A percentile compares a stretch with the other conserved stretches of the same genome.
Evolutionary conservation across 495 filamentous ascomycete species (phyloP).

Genomic region (Chaetomium tenue): DNA sequence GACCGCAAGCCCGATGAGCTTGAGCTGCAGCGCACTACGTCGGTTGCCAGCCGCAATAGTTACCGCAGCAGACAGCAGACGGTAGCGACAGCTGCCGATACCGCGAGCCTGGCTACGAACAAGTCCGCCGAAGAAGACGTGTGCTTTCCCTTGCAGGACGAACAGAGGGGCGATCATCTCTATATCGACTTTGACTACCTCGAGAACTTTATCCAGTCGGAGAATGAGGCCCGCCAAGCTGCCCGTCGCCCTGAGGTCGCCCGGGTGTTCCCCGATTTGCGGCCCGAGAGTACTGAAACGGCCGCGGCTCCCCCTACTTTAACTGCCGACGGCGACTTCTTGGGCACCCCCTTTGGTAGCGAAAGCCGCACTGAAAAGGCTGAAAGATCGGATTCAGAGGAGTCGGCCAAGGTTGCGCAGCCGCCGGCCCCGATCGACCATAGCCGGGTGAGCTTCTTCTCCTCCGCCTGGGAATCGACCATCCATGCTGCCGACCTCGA

Average conservation of each 20-base stretch:
- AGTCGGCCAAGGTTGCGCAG: slow-evolving; percentile 23
- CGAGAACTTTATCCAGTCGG: slow-evolving; percentile 68
- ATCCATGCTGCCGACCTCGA: slow-evolving; percentile 87
- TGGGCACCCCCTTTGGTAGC: slow-evolving; percentile 45
- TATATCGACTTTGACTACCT: slow-evolving; percentile 84
- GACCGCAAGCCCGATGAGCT: slow-evolving; percentile 52
- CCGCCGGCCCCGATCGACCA: slow-evolving; percentile 49
- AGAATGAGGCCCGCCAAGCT: slow-evolving; percentile 52
- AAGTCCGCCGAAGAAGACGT: slow-evolving; percentile 75
- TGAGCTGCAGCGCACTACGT: slow-evolving; percentile 68
- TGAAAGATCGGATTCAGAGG: slow-evolving; percentile 24
- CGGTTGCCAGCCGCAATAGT: slow-evolving; percentile 61
- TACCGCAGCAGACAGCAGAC: slow-evolving; percentile 49
- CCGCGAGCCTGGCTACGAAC: slow-evolving; percentile 51
- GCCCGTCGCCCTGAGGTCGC: slow-evolving; percentile 38
- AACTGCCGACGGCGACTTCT: slow-evolving; percentile 50
- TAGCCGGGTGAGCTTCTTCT: slow-evolving; percentile 92
- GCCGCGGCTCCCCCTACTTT: slow-evolving; percentile 30
- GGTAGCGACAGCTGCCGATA: slow-evolving; percentile 40
- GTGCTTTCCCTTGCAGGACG: slow-evolving; percentile 67
- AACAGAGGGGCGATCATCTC: slow-evolving; percentile 45
- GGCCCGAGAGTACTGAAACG: slow-evolving; percentile 27
- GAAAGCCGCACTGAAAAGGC: slow-evolving; percentile 41
- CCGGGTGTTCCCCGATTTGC: slow-evolving; percentile 64
- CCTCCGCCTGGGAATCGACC: slow-evolving; percentile 84